A percentile compares a stretch with the other conserved stretches of the same genome.
Conservation (phyloP, 345 rosid genomes). For the Eucalyptus viminalis region DNA sequence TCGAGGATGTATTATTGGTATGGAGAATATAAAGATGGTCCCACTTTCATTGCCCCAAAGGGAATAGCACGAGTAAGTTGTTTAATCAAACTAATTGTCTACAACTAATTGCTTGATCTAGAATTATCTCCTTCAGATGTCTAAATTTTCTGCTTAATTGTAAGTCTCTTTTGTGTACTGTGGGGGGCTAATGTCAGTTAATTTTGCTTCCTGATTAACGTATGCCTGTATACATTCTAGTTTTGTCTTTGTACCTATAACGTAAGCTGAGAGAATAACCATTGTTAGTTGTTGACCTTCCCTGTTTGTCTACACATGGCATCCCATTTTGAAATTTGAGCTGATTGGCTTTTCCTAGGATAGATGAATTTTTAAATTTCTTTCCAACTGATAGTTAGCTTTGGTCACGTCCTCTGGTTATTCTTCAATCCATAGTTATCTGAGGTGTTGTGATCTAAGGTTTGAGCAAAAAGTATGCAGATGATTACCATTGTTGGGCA, state of each 20-base stretch:
- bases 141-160: neutral
- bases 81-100: neutral
- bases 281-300: neutral
- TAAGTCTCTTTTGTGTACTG: neutral
- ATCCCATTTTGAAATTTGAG: neutral
- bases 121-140: neutral
- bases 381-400: neutral
- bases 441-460: neutral
- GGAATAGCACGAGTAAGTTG: constrained; percentile 78
- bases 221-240: neutral
- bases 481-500: neutral
- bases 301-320: neutral
- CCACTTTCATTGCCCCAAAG: constrained; percentile 65
- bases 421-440: neutral
- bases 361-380: neutral
- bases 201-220: neutral
- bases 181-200: neutral
- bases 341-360: neutral
- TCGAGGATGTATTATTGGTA: constrained; percentile 77
- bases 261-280: neutral
- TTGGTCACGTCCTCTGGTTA: neutral
- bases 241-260: neutral
- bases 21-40: constrained; percentile 93
- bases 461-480: neutral
- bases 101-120: neutral